phyloP scores from a whole-genome alignment of 139 green algal genomes.

The Volvox reticuliferus region DNA sequence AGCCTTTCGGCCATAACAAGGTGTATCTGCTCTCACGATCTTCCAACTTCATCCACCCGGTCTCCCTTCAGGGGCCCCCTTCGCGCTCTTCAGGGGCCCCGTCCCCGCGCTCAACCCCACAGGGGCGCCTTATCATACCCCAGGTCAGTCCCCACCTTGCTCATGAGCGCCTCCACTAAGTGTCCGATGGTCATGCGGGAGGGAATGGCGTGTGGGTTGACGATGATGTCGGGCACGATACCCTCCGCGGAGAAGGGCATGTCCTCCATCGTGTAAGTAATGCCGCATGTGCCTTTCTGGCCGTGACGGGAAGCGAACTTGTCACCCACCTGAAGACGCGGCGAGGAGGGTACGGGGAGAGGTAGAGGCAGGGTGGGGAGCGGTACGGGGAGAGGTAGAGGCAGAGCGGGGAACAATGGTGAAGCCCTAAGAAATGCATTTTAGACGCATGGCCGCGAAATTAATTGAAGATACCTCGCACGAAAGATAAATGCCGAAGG shows the following conservation, averaged over 20 bases:
- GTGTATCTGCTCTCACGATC: no score
- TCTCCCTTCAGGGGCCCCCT: no score
- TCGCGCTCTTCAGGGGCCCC: no score
- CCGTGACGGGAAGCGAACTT: slow-evolving; percentile 98
- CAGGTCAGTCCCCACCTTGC: slow-evolving; percentile 77
- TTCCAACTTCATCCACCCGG: no score
- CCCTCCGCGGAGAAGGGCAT: slow-evolving; percentile 89
- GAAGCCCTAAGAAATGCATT: no score
- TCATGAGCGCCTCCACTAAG: slow-evolving; percentile 98
- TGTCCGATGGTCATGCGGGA: slow-evolving; percentile 99
- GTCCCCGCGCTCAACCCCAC: no score
- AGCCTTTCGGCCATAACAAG: no score
- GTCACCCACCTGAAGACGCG: slow-evolving; percentile 92
- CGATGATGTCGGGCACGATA: slow-evolving; percentile 97
- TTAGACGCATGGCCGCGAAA: no score
- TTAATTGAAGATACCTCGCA: no score
- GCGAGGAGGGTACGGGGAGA: no score
- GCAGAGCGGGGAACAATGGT: not conserved
- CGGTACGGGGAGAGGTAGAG: not conserved
- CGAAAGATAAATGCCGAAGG: no score
- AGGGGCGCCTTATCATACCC: no score
- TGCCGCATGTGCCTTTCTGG: slow-evolving; percentile 98
- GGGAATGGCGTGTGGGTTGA: slow-evolving; percentile 99
- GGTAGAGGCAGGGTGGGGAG: not conserved
- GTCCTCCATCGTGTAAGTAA: slow-evolving; percentile 95